Evolutionary conservation across 768 basidiomycete species (phyloP).

Genomic region (Tricholoma terreum): DNA sequence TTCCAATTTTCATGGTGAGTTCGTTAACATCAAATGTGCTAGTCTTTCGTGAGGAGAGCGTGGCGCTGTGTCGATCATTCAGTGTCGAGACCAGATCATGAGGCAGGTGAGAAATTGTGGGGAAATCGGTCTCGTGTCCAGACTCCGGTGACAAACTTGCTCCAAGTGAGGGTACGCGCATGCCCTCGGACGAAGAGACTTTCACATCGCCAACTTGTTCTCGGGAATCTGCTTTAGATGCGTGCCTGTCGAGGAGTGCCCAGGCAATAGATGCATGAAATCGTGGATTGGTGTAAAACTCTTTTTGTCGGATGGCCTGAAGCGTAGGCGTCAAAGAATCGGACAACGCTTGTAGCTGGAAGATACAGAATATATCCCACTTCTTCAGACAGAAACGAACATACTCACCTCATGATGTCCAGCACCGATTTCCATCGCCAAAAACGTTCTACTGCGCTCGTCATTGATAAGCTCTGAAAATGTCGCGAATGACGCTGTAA

Average conservation of each 20-base stretch:
- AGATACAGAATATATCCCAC: conserved; percentile 1
- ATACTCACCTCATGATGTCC: conserved; percentile 69
- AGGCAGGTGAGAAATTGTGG: conserved; percentile 52
- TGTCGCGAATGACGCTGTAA: conserved; percentile 66
- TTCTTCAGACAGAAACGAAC: neutral
- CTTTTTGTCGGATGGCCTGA: conserved; percentile 61
- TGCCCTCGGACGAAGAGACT: conserved; percentile 2
- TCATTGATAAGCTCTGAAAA: conserved; percentile 76
- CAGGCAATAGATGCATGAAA: conserved; percentile 92
- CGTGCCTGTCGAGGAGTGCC: conserved; percentile 56
- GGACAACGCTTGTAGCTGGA: conserved; percentile 59
- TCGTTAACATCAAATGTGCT: conserved; percentile 51
- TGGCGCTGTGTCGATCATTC: conserved; percentile 43
- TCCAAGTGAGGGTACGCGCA: conserved; percentile 7
- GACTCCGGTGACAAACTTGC: conserved; percentile 11
- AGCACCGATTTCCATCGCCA: conserved; percentile 79
- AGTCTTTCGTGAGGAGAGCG: conserved; percentile 39
- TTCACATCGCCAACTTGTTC: neutral
- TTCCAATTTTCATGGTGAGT: conserved; percentile 69
- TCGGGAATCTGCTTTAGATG: neutral
- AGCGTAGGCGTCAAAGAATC: conserved; percentile 58
- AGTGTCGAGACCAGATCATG: conserved; percentile 43
- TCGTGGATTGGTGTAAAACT: conserved; percentile 75
- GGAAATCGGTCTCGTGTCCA: conserved; percentile 29
- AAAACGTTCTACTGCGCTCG: conserved; percentile 76